Evolutionary conservation across 176 grass and related monocot genomes (phyloP).

Genomic region (Paspalum vaginatum): DNA sequence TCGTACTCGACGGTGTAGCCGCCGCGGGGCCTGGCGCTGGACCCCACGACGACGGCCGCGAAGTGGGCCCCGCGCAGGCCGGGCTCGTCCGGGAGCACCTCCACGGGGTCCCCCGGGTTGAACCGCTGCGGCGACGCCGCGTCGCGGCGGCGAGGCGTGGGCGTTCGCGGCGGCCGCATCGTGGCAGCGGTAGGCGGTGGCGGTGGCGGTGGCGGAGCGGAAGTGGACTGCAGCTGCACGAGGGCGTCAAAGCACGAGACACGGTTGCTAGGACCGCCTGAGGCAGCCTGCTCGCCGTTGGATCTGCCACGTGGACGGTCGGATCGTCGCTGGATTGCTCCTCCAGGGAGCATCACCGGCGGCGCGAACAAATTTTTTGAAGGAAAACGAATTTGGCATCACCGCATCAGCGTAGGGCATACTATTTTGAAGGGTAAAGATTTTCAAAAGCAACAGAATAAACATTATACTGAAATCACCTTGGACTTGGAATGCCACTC

Average conservation of each 20-base stretch:
- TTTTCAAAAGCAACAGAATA: too few species aligned
- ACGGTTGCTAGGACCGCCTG: too few species aligned
- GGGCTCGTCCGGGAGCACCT: slow-evolving; percentile 55
- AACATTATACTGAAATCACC: too few species aligned
- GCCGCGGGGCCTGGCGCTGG: slow-evolving; percentile 34
- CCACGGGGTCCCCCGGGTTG: slow-evolving; percentile 37
- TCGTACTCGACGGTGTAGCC: slow-evolving; percentile 65
- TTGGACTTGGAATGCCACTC: too few species aligned
- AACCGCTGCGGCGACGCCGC: neutral
- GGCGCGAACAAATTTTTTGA: too few species aligned
- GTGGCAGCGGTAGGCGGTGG: neutral
- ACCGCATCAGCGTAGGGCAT: too few species aligned
- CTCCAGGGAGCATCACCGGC: neutral
- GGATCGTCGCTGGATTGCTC: neutral
- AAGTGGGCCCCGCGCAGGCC: slow-evolving; percentile 54
- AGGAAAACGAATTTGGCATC: too few species aligned
- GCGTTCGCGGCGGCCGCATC: slow-evolving; percentile 46
- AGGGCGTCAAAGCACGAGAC: too few species aligned
- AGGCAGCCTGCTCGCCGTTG: neutral
- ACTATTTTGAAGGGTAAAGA: too few species aligned
- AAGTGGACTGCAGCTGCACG: neutral
- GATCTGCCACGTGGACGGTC: neutral
- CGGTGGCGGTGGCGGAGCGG: neutral
- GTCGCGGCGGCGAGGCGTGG: neutral
- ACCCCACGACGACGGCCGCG: slow-evolving; percentile 43